Evolutionary conservation across 305 asterid species (phyloP), one percentile per base, ranked within the genome.

Genomic region (Plantago coronopus): DNA sequence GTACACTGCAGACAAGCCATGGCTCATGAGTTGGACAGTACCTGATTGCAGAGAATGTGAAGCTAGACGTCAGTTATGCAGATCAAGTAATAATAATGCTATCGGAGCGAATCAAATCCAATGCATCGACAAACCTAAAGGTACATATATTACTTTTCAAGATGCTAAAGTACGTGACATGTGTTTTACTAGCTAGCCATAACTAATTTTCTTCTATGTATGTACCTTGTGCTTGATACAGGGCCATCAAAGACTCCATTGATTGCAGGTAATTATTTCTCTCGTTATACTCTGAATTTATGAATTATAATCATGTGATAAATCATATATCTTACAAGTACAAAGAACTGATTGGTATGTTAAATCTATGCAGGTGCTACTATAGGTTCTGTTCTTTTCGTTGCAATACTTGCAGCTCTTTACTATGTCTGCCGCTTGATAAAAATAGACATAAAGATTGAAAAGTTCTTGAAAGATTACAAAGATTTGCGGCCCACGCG

Each of bases 401-500:
- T 68, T 45, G 42, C 47, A 8, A 5, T 17, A 13, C 2, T 66
- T 1, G 45, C 27, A 20, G 67, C 67, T 43, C 23, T 67, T 0
- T 48, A 63, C 48, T 22, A n/a, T 47, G 46, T 64, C 42, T 60
- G 44, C 54, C 48, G 67, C 16, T 38, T 62, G 37, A 20, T 54
- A n/a, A 48, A 59, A 57, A 50, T 48, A 14, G 45, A 66, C 21
- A 72, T 38, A 53, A 74, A 69, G 49, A 66, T 76, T 25, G 78
- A 72, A 43, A 71, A 23, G 11, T 76, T 79, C 54, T 59, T 75
- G 48, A 74, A 69, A 44, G 77, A 75, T 17, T 79, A 79, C 11
- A 56, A 23, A 40, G 77, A 75, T 49, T 74, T 70, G 13, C 72
- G 69, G 47, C 79, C 84, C 2, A 73, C 73, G 7, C 66, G 77